Base-by-base conservation (phyloP, 768 basidiomycete species). In the Russula olivacea region DNA sequence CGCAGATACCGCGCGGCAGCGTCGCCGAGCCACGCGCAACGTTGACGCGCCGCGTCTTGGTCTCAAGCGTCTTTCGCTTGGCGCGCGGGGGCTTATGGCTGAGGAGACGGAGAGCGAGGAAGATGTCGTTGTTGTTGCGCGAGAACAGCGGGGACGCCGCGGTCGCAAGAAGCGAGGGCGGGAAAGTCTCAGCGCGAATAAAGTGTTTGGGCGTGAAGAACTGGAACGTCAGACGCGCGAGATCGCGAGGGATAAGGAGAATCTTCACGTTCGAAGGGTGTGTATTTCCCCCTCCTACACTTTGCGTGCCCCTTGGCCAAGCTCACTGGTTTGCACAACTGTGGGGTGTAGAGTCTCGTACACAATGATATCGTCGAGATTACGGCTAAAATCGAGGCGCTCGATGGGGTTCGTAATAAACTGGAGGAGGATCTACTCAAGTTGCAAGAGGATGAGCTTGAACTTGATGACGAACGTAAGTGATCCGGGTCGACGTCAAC, bases 391-490 rank as follows among this genome's bases (percentile, higher is more conserved):
- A 98, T 98, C 54, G 84, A 86, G 55, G 84, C 87, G 5, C 76
- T 98, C 40, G 92, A 95, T 68, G 80, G 76, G 17, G 91, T 98
- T 60, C 80, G 93, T 58, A 79, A 82, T 10, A 88, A 87, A 66
- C 78, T 98, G 28, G 91, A 94, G 70, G 80, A 85, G 48, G 88
- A 92, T 70, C 78, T 99, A 8, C 76, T 98, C 36, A 89, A 84
- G 71, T 72, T 98, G 51, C 91, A 95, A 61, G 96, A 99, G 72
- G 96, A 98, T 68, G 95, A 97, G 65, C 78, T 99, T 25, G 96
- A 98, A 71, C 77, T 99, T n/a, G 93, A 97, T 69, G 96, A 97
- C 64, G 96, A 99, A 76, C 74, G 93, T 95, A 70, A 69, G 91
- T 80, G 12, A 51, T 56, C 0, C 45, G 30, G 9, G 25, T 55